Percentiles rank a stretch among this genome's conserved stretches.
Conservation (phyloP, 495 filamentous ascomycete species). For the Glonium stellatum region DNA sequence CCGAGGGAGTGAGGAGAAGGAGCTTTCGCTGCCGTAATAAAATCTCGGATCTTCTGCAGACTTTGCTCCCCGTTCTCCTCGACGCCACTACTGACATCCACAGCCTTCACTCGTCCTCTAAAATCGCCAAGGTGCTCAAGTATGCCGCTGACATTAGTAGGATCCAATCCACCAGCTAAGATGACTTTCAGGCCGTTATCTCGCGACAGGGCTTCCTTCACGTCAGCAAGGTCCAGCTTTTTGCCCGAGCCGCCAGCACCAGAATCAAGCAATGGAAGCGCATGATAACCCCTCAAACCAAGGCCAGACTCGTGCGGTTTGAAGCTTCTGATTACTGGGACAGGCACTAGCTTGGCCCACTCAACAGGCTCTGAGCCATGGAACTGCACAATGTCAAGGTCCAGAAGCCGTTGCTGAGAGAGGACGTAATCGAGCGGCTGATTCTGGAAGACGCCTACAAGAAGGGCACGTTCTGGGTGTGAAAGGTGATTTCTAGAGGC, state of each 20-base stretch:
- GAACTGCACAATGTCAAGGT: constrained; percentile 86
- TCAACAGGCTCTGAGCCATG: constrained; percentile 89
- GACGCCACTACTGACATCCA: constrained; percentile 92
- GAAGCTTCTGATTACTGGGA: constrained; percentile 84
- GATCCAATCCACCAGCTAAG: constrained; percentile 74
- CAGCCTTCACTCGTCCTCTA: constrained; percentile 58
- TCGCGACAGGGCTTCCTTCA: constrained; percentile 53
- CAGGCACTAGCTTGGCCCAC: constrained; percentile 79
- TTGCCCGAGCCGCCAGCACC: constrained; percentile 76
- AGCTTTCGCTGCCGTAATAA: constrained; percentile 45
- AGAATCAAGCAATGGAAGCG: constrained; percentile 76
- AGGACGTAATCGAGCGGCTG: constrained; percentile 78
- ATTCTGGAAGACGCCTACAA: constrained; percentile 92
- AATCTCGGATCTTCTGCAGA: constrained; percentile 71
- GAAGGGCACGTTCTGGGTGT: constrained; percentile 57
- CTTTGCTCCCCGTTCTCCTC: constrained; percentile 74
- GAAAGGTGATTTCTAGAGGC: constrained; percentile 42
- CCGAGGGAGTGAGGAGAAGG: too few species aligned
- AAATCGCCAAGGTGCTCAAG: constrained; percentile 52
- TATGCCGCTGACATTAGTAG: constrained; percentile 62
- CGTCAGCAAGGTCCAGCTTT: constrained; percentile 57
- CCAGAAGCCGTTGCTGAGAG: constrained; percentile 62
- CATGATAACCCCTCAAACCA: constrained; percentile 70
- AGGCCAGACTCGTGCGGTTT: constrained; percentile 62
- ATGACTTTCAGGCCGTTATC: constrained; percentile 63